Evolutionary conservation across 23 red algal species (phyloP), one percentile per base, ranked within the genome.

Genomic region (Gracilaria gracilis): DNA sequence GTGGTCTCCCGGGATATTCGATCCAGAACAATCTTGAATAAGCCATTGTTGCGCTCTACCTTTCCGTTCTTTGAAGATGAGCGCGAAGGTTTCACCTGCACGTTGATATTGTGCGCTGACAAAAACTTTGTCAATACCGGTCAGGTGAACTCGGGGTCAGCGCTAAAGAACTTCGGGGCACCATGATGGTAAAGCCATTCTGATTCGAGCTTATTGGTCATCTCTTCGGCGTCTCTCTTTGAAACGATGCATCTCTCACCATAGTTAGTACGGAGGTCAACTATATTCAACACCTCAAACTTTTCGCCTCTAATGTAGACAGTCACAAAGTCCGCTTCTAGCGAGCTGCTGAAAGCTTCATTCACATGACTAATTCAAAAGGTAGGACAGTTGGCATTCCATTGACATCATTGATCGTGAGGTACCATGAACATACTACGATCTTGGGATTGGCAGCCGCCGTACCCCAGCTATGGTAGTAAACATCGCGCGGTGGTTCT

Each of bases 101-200:
- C 72, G 7, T 70, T 2, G 12, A 70, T 86, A 2, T 39, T 46
- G 47, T 86, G 82, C 3, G 38, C 33, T 5, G 17, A 21, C 9
- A 86, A 2, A 9, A 86, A 0, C 33, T 4, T 46, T 1, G 36
- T 0, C 71, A 72, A 62, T 29, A 86, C 1, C 37, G 61, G 82
- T 70, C 36, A 16, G 0, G 29, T 70, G 55, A 86, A 55, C 24
- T 86, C 82, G 11, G 82, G 62, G 2, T 86, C 57, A 11, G 83
- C 64, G 9, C 66, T 87, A 21, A 85, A 85, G 2, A 6, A 67
- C 27, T 58, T 27, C 19, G 86, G 86, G 8, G 86, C 69, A 24
- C 86, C 71, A 32, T 79, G 86, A 11, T 79, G 86, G 35, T 89
- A 89, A 31, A 89, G 61, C 71, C 86, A 89, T 89, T 78, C 37